phyloP scores from a whole-genome alignment of 2,329 filamentous ascomycete genomes.

The Fusarium marasasianum region DNA sequence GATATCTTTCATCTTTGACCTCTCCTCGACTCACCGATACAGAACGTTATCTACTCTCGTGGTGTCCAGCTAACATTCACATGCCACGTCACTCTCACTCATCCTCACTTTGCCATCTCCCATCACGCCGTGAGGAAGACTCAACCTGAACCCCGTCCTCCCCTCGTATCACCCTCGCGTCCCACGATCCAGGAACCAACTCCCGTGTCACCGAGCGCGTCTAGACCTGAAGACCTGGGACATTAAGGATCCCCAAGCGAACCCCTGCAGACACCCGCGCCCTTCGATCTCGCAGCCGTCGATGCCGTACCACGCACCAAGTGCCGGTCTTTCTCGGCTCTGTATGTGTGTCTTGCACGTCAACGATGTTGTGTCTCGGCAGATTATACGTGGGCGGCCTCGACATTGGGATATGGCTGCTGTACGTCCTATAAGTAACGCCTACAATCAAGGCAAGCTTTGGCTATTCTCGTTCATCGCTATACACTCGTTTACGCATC shows the following conservation, averaged over 20 bases:
- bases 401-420: background rate
- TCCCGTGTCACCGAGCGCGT: constrained; percentile 4
- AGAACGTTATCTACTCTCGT: background rate
- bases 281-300: constrained; percentile 19
- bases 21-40: background rate
- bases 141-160: constrained; percentile 16
- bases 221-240: constrained; percentile 15
- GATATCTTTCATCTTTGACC: background rate
- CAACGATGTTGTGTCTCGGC: constrained; percentile 28
- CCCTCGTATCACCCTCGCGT: constrained; percentile 32
- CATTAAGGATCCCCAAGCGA: constrained; percentile 29
- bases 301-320: constrained; percentile 23
- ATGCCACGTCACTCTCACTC: background rate
- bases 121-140: background rate
- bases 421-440: constrained; percentile 32
- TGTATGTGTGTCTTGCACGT: background rate
- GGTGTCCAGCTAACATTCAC: background rate
- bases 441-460: background rate
- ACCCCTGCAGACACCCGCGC: constrained; percentile 24
- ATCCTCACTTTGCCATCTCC: background rate
- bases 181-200: constrained; percentile 32
- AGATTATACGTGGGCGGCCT: constrained; percentile 24
- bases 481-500: constrained; percentile 27
- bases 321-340: constrained; percentile 17
- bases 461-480: background rate